These are phyloP conservation scores for Podospora pseudopauciseta DNA, from an alignment of 495 filamentous ascomycete species.

Conservation along the genomic window DNA sequence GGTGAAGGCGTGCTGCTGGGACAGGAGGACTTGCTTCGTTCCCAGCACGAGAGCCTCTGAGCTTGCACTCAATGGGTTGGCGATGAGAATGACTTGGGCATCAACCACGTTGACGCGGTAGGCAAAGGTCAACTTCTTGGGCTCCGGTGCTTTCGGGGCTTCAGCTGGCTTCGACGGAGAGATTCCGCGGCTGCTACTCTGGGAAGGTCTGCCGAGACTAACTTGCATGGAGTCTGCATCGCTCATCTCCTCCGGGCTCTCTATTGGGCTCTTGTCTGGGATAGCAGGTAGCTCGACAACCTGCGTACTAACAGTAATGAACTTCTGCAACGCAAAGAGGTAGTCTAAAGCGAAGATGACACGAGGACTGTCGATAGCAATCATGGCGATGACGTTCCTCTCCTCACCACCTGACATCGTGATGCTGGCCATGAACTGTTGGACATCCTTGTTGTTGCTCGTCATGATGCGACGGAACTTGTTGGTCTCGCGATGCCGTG, in stretches of 20 bases:
- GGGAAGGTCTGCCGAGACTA: constrained; percentile 29
- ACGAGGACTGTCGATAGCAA: constrained; percentile 93
- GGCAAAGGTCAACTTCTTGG: constrained; percentile 65
- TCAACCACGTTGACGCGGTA: constrained; percentile 93
- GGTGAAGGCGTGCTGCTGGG: constrained; percentile 89
- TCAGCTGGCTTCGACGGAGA: constrained; percentile 5
- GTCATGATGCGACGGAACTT: constrained; percentile 99
- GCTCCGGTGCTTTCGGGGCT: constrained; percentile 25
- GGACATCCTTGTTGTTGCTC: constrained; percentile 84
- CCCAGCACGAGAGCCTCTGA: constrained; percentile 95
- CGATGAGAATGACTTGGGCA: constrained; percentile 91
- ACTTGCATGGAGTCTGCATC: constrained; percentile 52
- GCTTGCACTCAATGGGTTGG: constrained; percentile 81
- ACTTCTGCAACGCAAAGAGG: constrained; percentile 81
- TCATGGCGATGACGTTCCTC: constrained; percentile 78
- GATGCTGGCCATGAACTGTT: constrained; percentile 97
- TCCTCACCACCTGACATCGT: constrained; percentile 86
- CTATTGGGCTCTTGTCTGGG: constrained; percentile 51
- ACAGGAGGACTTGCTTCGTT: constrained; percentile 88
- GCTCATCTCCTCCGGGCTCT: constrained; percentile 56
- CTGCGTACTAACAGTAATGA: constrained; percentile 65
- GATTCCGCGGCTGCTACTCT: constrained; percentile 21
- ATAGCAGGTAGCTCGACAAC: constrained; percentile 52
- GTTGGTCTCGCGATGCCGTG: constrained; percentile 77
- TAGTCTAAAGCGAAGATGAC: constrained; percentile 96